Evolutionary conservation across 768 basidiomycete species (phyloP).

Genomic region (Gloeopeniophorella convolvens): DNA sequence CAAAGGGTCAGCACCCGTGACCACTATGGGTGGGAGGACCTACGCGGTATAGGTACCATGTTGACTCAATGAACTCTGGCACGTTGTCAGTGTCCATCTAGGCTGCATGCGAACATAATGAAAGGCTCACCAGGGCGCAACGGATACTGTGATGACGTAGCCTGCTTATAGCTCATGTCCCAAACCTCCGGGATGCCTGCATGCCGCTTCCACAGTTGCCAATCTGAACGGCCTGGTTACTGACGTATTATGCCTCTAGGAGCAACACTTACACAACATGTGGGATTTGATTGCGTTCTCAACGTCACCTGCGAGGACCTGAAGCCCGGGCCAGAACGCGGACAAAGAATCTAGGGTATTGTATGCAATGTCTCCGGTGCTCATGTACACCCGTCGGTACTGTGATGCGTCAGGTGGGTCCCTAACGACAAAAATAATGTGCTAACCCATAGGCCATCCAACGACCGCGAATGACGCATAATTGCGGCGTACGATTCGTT

Average conservation of each 20-base stretch:
- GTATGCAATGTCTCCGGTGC: constrained; percentile 56
- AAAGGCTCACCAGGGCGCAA: constrained; percentile 51
- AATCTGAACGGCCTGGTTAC: constrained; percentile 45
- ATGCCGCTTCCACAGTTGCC: constrained; percentile 87
- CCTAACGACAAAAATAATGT: neutral
- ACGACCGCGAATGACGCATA: constrained; percentile 77
- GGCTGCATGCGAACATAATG: neutral
- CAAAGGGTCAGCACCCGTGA: constrained; percentile 6
- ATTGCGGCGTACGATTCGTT: constrained; percentile 32
- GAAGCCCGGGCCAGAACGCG: constrained; percentile 96
- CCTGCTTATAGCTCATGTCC: constrained; percentile 66
- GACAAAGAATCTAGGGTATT: constrained; percentile 89
- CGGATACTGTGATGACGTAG: constrained; percentile 74
- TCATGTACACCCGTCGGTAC: constrained; percentile 83
- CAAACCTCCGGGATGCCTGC: constrained; percentile 91
- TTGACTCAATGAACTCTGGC: constrained; percentile 89
- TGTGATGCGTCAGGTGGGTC: constrained; percentile 27
- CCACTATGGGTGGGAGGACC: constrained; percentile 21
- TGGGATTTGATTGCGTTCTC: constrained; percentile 92
- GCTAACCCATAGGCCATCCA: constrained; percentile 84
- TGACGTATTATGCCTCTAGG: neutral
- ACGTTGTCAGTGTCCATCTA: neutral
- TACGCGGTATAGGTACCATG: constrained; percentile 90
- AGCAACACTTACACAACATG: constrained; percentile 58
- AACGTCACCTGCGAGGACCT: constrained; percentile 80